phyloP scores from a whole-genome alignment of 371 early-diverging fungal genomes.

The Syncephalis plumigaleata region DNA sequence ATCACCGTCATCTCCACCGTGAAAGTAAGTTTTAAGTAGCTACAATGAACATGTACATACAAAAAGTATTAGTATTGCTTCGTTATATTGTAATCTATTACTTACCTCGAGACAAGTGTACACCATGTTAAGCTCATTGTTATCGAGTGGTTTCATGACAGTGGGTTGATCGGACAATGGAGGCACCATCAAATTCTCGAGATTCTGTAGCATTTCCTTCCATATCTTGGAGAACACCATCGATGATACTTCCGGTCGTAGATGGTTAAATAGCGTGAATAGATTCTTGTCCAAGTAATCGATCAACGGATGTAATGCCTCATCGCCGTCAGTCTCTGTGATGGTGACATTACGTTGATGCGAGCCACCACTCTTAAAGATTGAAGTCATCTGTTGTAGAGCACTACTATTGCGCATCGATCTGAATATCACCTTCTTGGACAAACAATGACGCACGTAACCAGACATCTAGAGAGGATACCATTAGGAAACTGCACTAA shows the following conservation, averaged over 20 bases:
- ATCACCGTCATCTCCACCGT: conserved; percentile 75
- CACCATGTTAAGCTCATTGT: conserved; percentile 52
- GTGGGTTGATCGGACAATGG: conserved; percentile 50
- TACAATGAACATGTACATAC: conserved; percentile 9
- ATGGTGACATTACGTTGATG: neutral
- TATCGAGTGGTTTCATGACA: conserved; percentile 39
- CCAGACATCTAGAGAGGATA: neutral
- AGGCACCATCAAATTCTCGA: conserved; percentile 63
- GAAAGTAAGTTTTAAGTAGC: conserved; percentile 67
- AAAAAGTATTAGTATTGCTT: neutral
- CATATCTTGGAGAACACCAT: conserved; percentile 66
- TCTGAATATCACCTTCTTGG: neutral
- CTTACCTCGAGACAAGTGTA: conserved; percentile 48
- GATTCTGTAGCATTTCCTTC: conserved; percentile 58
- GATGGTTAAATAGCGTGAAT: conserved; percentile 47
- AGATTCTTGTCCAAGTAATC: conserved; percentile 82
- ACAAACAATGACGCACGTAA: neutral
- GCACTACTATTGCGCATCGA: too few relatives aligned
- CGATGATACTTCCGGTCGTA: conserved; percentile 63
- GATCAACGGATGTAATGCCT: conserved; percentile 50
- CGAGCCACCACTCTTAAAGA: too few relatives aligned
- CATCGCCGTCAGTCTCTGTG: conserved; percentile 52
- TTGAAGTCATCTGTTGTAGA: too few relatives aligned
- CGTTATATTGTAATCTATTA: neutral
- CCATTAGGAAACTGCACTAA: neutral